A percentile compares a stretch with the other conserved stretches of the same genome.
phyloP scores from a whole-genome alignment of 257 asterid species.

The Nicotiana noctiflora region DNA sequence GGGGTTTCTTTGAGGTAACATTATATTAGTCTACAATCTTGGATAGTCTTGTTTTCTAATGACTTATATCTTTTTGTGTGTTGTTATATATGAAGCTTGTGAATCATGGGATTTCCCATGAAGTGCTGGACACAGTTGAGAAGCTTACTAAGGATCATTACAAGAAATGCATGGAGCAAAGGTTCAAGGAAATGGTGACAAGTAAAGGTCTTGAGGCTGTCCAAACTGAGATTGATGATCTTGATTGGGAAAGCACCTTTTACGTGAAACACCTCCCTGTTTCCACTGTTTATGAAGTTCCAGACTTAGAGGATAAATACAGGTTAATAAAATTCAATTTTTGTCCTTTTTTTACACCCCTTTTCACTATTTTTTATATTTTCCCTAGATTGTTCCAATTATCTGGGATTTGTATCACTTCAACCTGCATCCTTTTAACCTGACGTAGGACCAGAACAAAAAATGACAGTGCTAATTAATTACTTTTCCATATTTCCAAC shows the following conservation, averaged over 20 bases:
- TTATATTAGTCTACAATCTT: neutral
- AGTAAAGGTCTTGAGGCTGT: conserved; percentile 54
- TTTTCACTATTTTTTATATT: neutral
- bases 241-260: conserved; percentile 75
- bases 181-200: conserved; percentile 61
- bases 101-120: conserved; percentile 53
- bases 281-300: conserved; percentile 52
- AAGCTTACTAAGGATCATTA: conserved; percentile 55
- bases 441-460: conserved; percentile 11
- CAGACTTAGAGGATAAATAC: conserved; percentile 59
- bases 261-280: conserved; percentile 51
- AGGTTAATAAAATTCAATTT: conserved; percentile 21
- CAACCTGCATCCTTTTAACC: conserved; percentile 5
- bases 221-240: conserved; percentile 39
- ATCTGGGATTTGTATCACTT: conserved; percentile 15
- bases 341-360: neutral
- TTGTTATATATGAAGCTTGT: conserved; percentile 22
- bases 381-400: conserved; percentile 7
- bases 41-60: neutral
- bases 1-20: conserved; percentile 78
- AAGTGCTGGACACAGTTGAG: conserved; percentile 57
- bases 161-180: conserved; percentile 50
- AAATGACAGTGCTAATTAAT: neutral
- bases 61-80: neutral
- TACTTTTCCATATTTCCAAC: neutral